Evolutionary conservation across 805 yeast genomes (phyloP).

Genomic region (Metschnikowia reukaufii): DNA sequence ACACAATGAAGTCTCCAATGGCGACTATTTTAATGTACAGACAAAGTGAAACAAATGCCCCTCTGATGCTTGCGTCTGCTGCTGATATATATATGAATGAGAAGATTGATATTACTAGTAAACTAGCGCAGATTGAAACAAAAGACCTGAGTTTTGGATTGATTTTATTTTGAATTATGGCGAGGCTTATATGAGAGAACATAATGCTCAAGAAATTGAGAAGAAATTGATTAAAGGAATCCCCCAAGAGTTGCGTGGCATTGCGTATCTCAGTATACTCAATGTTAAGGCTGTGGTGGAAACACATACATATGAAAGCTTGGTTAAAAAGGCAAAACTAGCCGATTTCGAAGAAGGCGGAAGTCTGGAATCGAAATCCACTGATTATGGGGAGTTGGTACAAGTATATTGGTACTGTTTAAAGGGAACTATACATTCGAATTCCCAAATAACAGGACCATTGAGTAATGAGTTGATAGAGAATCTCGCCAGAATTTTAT

Average conservation of each 20-base stretch:
- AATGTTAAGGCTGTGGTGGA: conserved; percentile 32
- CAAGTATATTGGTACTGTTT: conserved; percentile 34
- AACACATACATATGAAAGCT: conserved; percentile 26
- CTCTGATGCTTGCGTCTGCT: conserved; percentile 14
- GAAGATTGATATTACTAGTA: conserved; percentile 8
- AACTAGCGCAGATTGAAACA: conserved; percentile 1
- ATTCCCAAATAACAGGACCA: background rate
- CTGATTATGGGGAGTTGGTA: conserved; percentile 23
- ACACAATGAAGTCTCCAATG: conserved; percentile 10
- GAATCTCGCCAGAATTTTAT: conserved; percentile 15
- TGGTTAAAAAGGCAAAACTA: conserved; percentile 28
- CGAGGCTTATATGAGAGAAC: conserved; percentile 14
- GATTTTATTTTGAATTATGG: conserved; percentile 19
- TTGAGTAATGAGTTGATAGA: background rate
- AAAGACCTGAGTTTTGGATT: conserved; percentile 22
- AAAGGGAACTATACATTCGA: conserved; percentile 6
- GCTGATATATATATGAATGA: conserved; percentile 15
- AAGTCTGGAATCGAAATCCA: background rate
- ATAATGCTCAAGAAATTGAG: conserved; percentile 13
- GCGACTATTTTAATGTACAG: conserved; percentile 14
- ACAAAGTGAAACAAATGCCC: conserved; percentile 13
- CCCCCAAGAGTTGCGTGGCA: conserved; percentile 29
- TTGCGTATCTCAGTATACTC: conserved; percentile 34
- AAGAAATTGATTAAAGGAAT: conserved; percentile 29
- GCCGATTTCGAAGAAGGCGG: conserved; percentile 6